A percentile compares a stretch with the other conserved stretches of the same genome.
These are phyloP conservation scores for Pythium volutum DNA, from an alignment of 352 stramenopile genomes.

Conservation along the genomic window DNA sequence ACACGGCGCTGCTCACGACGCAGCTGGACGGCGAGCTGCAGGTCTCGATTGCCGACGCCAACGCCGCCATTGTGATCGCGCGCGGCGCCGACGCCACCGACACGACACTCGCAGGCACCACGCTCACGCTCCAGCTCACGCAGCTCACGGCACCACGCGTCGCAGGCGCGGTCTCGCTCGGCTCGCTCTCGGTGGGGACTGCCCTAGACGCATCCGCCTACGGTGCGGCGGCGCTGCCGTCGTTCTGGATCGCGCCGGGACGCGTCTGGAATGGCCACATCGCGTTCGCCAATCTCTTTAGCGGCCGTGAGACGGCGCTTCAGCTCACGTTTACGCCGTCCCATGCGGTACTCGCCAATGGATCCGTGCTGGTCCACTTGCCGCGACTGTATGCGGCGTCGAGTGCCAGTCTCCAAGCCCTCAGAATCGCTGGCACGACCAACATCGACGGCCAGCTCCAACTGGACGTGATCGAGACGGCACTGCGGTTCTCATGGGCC, in stretches of 20 bases:
- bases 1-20: conserved; percentile 17
- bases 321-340: conserved; percentile 29
- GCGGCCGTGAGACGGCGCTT: conserved; percentile 36
- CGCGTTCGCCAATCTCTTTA: conserved; percentile 29
- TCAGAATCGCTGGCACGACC: not conserved
- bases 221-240: conserved; percentile 12
- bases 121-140: conserved; percentile 11
- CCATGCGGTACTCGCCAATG: conserved; percentile 36
- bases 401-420: not conserved
- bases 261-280: conserved; percentile 25
- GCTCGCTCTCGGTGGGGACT: conserved; percentile 29
- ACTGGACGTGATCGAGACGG: not conserved
- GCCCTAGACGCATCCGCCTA: not conserved
- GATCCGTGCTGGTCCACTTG: conserved; percentile 43
- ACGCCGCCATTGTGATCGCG: conserved; percentile 25
- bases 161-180: conserved; percentile 26
- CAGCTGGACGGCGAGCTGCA: conserved; percentile 18
- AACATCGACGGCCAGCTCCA: conserved; percentile 6
- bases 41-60: not conserved
- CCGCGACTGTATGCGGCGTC: conserved; percentile 43
- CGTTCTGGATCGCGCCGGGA: conserved; percentile 37
- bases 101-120: not conserved
- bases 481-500: conserved; percentile 7
- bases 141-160: conserved; percentile 14
- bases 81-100: conserved; percentile 24